Percentiles rank a stretch among this genome's conserved stretches.
These are phyloP conservation scores for Aspergillaceae sp. DNA, from an alignment of 2,329 filamentous ascomycete genomes.

Conservation along the genomic window DNA sequence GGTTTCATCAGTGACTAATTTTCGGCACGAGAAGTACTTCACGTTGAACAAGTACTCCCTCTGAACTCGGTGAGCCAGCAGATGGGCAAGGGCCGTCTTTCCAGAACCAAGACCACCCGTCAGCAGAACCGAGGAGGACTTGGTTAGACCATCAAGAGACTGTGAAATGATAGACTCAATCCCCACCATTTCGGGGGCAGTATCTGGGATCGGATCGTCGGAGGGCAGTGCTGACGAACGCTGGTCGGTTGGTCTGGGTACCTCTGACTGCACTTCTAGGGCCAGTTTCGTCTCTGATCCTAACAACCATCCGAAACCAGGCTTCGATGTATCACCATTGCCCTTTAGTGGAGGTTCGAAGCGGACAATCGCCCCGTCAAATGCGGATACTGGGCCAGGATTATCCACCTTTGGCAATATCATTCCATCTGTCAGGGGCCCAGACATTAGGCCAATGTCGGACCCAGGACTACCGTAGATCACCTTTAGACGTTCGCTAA, in stretches of 20 bases:
- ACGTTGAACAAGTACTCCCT: slow-evolving; percentile 69
- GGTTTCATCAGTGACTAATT: slow-evolving; percentile 82
- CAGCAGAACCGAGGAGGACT: slow-evolving; percentile 80
- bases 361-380: slow-evolving; percentile 75
- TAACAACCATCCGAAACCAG: slow-evolving; percentile 56
- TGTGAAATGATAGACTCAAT: slow-evolving; percentile 70
- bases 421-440: slow-evolving; percentile 83
- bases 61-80: slow-evolving; percentile 65
- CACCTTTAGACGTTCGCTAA: slow-evolving; percentile 60
- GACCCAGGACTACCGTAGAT: slow-evolving; percentile 56
- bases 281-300: slow-evolving; percentile 65
- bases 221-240: slow-evolving; percentile 32
- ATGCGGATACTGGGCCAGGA: slow-evolving; percentile 50
- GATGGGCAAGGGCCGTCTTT: slow-evolving; percentile 72
- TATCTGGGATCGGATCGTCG: slow-evolving; percentile 49
- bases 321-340: slow-evolving; percentile 21
- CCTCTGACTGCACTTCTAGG: slow-evolving; percentile 67
- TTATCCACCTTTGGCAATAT: slow-evolving; percentile 57
- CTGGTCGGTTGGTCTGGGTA: slow-evolving; percentile 53
- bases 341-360: slow-evolving; percentile 55
- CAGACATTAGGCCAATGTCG: slow-evolving; percentile 60
- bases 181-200: slow-evolving; percentile 62
- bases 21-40: slow-evolving; percentile 77
- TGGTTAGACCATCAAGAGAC: slow-evolving; percentile 65
- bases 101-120: slow-evolving; percentile 85